Evolutionary conservation across 768 basidiomycete species (phyloP).

Genomic region (Tylopilus vinaceipallidus): DNA sequence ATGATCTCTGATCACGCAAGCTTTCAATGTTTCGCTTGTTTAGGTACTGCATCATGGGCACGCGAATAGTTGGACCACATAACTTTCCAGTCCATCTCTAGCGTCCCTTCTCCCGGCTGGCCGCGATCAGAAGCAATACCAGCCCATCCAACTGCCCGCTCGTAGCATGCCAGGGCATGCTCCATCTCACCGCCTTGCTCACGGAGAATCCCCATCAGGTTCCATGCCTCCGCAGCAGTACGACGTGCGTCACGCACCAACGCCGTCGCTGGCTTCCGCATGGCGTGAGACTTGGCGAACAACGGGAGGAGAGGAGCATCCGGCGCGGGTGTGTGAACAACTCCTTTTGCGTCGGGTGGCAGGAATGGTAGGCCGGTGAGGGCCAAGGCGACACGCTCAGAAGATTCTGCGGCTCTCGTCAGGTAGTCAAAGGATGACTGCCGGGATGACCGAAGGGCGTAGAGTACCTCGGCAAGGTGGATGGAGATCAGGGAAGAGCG

Average conservation of each 20-base stretch:
- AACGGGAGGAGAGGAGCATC: conserved; percentile 40
- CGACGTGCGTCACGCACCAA: conserved; percentile 69
- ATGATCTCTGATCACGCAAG: background rate
- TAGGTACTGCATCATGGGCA: conserved; percentile 32
- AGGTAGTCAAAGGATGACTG: conserved; percentile 54
- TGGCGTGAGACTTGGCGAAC: conserved; percentile 47
- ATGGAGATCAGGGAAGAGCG: conserved; percentile 71
- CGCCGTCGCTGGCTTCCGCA: conserved; percentile 53
- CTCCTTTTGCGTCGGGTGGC: conserved; percentile 34
- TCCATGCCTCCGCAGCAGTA: conserved; percentile 75
- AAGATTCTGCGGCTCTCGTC: conserved; percentile 60
- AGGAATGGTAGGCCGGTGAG: conserved; percentile 44
- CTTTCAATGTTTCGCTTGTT: conserved; percentile 3
- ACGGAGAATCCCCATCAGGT: conserved; percentile 64
- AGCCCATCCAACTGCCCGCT: conserved; percentile 69
- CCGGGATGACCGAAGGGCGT: conserved; percentile 44
- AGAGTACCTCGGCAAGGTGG: conserved; percentile 71
- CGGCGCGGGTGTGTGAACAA: conserved; percentile 38
- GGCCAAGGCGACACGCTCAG: conserved; percentile 58
- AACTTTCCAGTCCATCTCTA: conserved; percentile 60
- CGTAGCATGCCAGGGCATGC: conserved; percentile 59
- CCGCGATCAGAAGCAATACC: conserved; percentile 42
- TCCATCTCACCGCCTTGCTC: conserved; percentile 40
- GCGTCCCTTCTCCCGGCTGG: conserved; percentile 48
- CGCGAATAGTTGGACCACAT: conserved; percentile 63